phyloP scores from a whole-genome alignment of 345 rosid genomes.

The Syzygium oleosum region DNA sequence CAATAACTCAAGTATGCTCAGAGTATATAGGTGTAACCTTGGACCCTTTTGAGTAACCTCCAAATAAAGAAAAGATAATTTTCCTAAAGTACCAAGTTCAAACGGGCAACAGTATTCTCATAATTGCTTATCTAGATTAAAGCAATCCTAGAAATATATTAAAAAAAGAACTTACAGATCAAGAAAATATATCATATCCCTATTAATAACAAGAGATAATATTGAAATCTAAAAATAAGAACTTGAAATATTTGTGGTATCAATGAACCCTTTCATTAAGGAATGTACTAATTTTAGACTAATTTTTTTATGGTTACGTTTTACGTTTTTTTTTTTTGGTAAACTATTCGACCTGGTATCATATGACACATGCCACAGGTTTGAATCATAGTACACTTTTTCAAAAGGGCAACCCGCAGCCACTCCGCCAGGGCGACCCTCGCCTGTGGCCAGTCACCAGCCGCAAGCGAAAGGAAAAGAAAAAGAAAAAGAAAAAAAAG shows the following conservation, averaged over 20 bases:
- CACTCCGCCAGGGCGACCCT: no score
- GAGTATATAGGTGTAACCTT: no score
- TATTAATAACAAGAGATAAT: not conserved
- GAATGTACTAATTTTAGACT: not conserved
- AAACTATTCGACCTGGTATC: not conserved
- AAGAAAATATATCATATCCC: not conserved
- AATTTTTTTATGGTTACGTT: not conserved
- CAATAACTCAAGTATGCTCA: no score
- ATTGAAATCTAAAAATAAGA: not conserved
- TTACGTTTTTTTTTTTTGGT: not conserved
- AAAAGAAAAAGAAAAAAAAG: not conserved
- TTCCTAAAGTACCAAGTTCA: not conserved
- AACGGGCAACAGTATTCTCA: not conserved
- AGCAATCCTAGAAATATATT: not conserved
- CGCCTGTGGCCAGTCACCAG: not conserved
- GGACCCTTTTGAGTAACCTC: no score
- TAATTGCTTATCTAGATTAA: not conserved
- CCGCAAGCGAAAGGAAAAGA: not conserved
- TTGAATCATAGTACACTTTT: not conserved
- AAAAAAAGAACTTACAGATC: not conserved
- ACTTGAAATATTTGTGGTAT: not conserved
- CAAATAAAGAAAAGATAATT: not conserved
- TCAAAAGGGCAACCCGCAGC: not conserved
- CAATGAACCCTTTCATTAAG: not conserved
- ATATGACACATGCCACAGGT: not conserved